Evolutionary conservation across 2,329 filamentous ascomycete genomes (phyloP), one percentile per base, ranked within the genome.

Genomic region (Aureobasidium sp.): DNA sequence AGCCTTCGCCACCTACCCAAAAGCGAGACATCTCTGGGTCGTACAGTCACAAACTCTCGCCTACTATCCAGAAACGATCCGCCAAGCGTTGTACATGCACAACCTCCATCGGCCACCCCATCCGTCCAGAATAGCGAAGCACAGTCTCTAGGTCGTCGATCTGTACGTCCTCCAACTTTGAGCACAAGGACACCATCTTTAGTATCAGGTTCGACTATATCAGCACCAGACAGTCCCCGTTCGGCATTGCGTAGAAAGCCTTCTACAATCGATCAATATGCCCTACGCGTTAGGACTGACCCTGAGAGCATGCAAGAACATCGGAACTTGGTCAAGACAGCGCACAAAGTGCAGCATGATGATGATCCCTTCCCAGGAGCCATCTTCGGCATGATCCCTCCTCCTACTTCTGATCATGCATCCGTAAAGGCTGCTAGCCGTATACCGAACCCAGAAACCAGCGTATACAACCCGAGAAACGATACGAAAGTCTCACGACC

Each of bases 171-270:
- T 39, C 64, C 65, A 26, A 59, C 66, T 62, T 55, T 65, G 10
- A 72, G 64, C 57, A 73, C 73, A 59, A 72, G 72, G 50, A 79
- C 78, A 17, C 78, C 78, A 17, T 80, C 78, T n/a, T 73, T 79
- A 24, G 74, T 76, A 37, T 80, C 78, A 53, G 78, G 76, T 37
- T 79, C 78, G 24, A 79, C 78, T 36, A 73, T 72, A 41, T 80
- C 77, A 27, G 78, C 76, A 5, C 71, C 74, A 46, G 78, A 79
- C 56, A 79, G 77, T 64, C 77, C 78, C 47, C 70, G 73, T 57
- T 76, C 76, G 67, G 70, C 73, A n/a, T 66, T 80, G 46, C 72
- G 76, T 57, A 74, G 76, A 53, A 79, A 79, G 65, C 73, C 75
- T 41, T 78, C 77, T 5, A 76, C 69, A 24, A 74, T 79, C 65